Conservation (phyloP, 805 yeast species). For the Candida berthetii region DNA sequence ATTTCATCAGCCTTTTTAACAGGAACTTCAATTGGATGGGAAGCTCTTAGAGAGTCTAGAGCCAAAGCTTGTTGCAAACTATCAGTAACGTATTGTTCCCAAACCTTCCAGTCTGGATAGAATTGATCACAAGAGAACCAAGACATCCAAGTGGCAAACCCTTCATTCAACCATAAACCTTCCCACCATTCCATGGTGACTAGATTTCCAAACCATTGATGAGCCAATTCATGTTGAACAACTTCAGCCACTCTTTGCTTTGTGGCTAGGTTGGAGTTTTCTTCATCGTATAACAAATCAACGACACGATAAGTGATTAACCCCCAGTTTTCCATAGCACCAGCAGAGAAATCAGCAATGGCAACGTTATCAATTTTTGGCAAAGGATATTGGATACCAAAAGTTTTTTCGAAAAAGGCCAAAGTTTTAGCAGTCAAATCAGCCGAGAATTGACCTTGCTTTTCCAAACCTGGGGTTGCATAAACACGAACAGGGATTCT, state of each 20-base stretch:
- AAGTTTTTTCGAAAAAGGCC: slow-evolving; percentile 64
- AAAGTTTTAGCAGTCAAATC: slow-evolving; percentile 72
- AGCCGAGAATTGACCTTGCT: slow-evolving; percentile 67
- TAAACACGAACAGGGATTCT: slow-evolving; percentile 75
- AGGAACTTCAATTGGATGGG: slow-evolving; percentile 84
- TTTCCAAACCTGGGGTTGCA: slow-evolving; percentile 72
- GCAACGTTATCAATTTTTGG: slow-evolving; percentile 83
- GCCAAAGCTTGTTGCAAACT: slow-evolving; percentile 69
- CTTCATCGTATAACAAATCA: slow-evolving; percentile 67
- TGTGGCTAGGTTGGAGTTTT: slow-evolving; percentile 55
- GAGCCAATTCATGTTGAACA: slow-evolving; percentile 85
- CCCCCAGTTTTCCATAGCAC: slow-evolving; percentile 90
- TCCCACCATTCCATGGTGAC: slow-evolving; percentile 95
- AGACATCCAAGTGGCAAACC: slow-evolving; percentile 89
- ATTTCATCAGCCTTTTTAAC: slow-evolving; percentile 73
- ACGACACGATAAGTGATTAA: slow-evolving; percentile 74
- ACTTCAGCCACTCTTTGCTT: slow-evolving; percentile 79
- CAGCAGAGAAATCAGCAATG: slow-evolving; percentile 77
- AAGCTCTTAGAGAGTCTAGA: slow-evolving; percentile 74
- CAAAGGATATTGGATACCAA: slow-evolving; percentile 70
- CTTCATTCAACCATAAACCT: slow-evolving; percentile 84
- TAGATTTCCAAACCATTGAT: slow-evolving; percentile 88
- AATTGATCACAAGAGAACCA: slow-evolving; percentile 76
- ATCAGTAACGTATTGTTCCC: slow-evolving; percentile 78
- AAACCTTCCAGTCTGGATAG: slow-evolving; percentile 82